Evolutionary conservation across 805 yeast genomes (phyloP).

Genomic region (Teunomyces barrocoloradensis): DNA sequence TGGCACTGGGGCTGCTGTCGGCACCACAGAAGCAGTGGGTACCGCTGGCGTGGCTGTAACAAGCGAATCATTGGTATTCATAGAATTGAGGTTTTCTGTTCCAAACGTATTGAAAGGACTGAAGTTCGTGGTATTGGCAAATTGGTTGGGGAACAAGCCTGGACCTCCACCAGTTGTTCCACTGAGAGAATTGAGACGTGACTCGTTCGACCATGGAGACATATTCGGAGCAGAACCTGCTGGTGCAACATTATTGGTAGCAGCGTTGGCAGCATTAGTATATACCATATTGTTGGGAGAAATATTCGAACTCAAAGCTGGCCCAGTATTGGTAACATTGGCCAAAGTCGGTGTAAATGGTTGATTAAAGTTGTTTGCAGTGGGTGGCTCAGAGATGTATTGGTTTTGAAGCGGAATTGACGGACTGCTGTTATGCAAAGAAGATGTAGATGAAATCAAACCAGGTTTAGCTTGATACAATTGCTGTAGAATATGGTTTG

Average conservation of each 20-base stretch:
- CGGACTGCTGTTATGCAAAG: conserved; percentile 1
- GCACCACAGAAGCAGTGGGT: conserved; percentile 1
- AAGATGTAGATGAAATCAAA: conserved; percentile 7
- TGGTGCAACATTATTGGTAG: background rate
- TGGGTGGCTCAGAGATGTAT: background rate
- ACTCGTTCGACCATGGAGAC: conserved; percentile 13
- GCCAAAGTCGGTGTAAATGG: background rate
- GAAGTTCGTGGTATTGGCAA: conserved; percentile 8
- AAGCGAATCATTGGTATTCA: background rate
- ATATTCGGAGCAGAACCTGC: background rate
- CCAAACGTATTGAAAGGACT: conserved; percentile 16
- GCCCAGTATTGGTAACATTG: background rate
- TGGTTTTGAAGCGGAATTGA: conserved; percentile 6
- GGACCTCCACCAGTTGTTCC: background rate
- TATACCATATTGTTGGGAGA: conserved; percentile 9
- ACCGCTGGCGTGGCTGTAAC: background rate
- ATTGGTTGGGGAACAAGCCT: conserved; percentile 5
- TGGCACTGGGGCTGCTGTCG: conserved; percentile 1
- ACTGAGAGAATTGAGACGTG: conserved; percentile 10
- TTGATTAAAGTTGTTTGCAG: background rate
- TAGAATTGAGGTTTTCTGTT: background rate
- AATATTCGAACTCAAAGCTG: conserved; percentile 1
- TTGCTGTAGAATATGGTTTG: conserved; percentile 30
- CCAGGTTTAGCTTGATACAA: conserved; percentile 34
- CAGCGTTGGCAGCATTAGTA: background rate